These are phyloP conservation scores for Podosphaera leucotricha DNA, from an alignment of 2,329 filamentous ascomycete species.

Conservation along the genomic window DNA sequence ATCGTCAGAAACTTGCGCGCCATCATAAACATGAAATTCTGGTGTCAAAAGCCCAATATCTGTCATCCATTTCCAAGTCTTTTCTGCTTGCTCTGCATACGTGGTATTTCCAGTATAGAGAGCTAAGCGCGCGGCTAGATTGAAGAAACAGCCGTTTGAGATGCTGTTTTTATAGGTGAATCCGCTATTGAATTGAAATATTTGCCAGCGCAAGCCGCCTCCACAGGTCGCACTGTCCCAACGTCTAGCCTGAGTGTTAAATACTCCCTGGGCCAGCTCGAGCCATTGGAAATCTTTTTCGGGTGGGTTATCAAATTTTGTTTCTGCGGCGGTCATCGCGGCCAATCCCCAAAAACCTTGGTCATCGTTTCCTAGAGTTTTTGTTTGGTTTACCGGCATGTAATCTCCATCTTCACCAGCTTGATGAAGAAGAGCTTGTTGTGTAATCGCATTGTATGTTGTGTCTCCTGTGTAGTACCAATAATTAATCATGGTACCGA, in stretches of 20 bases:
- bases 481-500: conserved; percentile 52
- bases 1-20: conserved; percentile 29
- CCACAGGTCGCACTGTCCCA: conserved; percentile 47
- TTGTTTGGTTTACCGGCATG: conserved; percentile 51
- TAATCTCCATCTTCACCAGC: conserved; percentile 50
- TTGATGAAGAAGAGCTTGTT: conserved; percentile 49
- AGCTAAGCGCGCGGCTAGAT: conserved; percentile 41
- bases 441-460: conserved; percentile 43
- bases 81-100: conserved; percentile 57
- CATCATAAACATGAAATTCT: conserved; percentile 38
- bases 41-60: conserved; percentile 32
- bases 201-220: conserved; percentile 69
- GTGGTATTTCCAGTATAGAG: conserved; percentile 56
- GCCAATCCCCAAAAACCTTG: conserved; percentile 54
- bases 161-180: conserved; percentile 56
- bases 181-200: conserved; percentile 60
- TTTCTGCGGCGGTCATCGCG: conserved; percentile 46
- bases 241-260: conserved; percentile 51
- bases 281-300: conserved; percentile 38
- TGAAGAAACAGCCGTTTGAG: conserved; percentile 38
- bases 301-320: conserved; percentile 35
- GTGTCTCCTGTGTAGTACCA: conserved; percentile 62
- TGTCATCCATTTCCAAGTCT: conserved; percentile 45
- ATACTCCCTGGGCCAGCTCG: conserved; percentile 53
- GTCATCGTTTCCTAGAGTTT: conserved; percentile 49